Evolutionary conservation across 2,329 filamentous ascomycete genomes (phyloP), one percentile per base, ranked within the genome.

Genomic region (Capronia americana): DNA sequence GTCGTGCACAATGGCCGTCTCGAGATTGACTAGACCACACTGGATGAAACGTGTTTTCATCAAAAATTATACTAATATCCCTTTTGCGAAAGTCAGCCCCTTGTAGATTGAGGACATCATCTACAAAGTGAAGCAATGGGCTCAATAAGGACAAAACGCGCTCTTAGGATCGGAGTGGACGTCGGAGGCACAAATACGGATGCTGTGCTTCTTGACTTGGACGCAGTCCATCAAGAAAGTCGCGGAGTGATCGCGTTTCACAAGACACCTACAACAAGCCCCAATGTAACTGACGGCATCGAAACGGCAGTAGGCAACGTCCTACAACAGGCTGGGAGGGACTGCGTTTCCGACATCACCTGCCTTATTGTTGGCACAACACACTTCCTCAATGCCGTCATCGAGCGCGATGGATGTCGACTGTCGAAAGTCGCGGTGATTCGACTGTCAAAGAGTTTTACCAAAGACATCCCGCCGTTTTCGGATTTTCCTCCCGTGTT

Each of bases 281-380:
- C 75, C 64, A 76, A 82, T 70, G 78, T 81, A 2, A 81, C 78
- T 0, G 74, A 72, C n/a, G 79, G 80, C 4, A 81, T 82, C 57
- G 74, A 78, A 34, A 70, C 71, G 1, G 78, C 79, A 0, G 30
- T 30, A 30, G 75, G 82, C 3, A 72, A 73, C 12, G 72, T 71
- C 34, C 75, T 81, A 5, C 71, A 82, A 14, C 68, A 74, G 4
- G 67, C 77, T 44, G 77, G 79, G 6, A 65, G 72, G 2, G 69
- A 79, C 1, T 71, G 75, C 10, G 71, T 74, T 0, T 67, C 76
- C 0, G 69, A 75, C 48, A 75, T 83, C 61, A 77, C 75, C 17
- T 82, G 80, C 64, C 79, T 85, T 4, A 83, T 81, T 7, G 80
- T 85, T 58, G 83, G 83, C 28, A 85, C 83, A 1, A 86, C 84